These are phyloP conservation scores for Coprinopsis strossmayeri DNA, from an alignment of 768 basidiomycete species.

Conservation along the genomic window DNA sequence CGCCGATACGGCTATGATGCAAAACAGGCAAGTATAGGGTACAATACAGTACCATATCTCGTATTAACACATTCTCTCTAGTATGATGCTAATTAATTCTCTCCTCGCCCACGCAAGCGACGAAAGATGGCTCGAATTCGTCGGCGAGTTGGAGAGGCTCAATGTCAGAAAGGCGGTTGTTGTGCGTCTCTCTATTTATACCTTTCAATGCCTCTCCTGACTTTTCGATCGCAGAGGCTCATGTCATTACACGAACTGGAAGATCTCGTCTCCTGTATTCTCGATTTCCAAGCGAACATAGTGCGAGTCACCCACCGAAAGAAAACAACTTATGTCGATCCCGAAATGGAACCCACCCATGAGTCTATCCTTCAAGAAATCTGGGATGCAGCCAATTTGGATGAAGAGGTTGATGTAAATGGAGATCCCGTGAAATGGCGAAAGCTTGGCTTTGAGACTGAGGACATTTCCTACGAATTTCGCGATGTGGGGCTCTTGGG, in stretches of 20 bases:
- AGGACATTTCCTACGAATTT: conserved; percentile 74
- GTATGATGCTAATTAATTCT: conserved; percentile 89
- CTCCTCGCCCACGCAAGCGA: conserved; percentile 77
- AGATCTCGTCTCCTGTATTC: conserved; percentile 75
- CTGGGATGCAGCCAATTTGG: conserved; percentile 58
- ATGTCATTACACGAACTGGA: conserved; percentile 80
- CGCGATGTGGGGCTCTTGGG: conserved; percentile 74
- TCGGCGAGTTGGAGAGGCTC: conserved; percentile 63
- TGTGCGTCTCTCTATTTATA: conserved; percentile 37
- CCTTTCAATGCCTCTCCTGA: conserved; percentile 1
- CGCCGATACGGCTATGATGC: conserved; percentile 79
- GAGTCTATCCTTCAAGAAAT: conserved; percentile 53
- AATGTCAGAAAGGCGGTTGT: conserved; percentile 80
- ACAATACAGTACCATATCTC: neutral
- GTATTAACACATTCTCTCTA: conserved; percentile 20
- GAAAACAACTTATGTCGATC: conserved; percentile 74
- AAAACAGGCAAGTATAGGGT: conserved; percentile 53
- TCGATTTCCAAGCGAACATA: conserved; percentile 86
- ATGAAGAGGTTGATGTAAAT: conserved; percentile 42
- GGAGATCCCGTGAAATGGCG: conserved; percentile 62
- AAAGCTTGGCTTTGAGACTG: conserved; percentile 69
- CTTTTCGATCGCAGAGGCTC: conserved; percentile 44
- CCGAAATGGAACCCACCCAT: conserved; percentile 55
- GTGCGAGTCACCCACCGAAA: conserved; percentile 73
- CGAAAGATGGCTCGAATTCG: conserved; percentile 72